Conservation (phyloP, 2,329 filamentous ascomycete genomes). For the Orbilia oligospora region DNA sequence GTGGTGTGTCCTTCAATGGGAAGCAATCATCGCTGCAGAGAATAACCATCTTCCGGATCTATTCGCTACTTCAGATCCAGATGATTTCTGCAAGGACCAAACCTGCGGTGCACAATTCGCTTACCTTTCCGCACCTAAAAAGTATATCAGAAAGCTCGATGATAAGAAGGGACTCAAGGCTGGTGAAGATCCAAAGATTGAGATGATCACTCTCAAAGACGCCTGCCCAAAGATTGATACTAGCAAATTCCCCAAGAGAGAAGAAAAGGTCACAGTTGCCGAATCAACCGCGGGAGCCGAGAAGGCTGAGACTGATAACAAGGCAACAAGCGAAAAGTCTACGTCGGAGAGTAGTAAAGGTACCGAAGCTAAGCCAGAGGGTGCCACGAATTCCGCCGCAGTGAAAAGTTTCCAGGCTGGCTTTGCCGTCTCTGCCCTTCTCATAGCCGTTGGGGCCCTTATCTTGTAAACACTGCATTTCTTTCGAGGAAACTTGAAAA, state of each 20-base stretch:
- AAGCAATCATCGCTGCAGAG: slow-evolving; percentile 8
- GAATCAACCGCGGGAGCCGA: slow-evolving; percentile 11
- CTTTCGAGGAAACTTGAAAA: not conserved
- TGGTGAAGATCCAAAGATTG: not conserved
- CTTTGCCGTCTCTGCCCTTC: slow-evolving; percentile 36
- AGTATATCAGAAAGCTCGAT: slow-evolving; percentile 14
- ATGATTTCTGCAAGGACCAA: slow-evolving; percentile 39
- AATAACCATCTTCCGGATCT: not conserved
- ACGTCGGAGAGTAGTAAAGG: not conserved
- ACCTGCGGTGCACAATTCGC: slow-evolving; percentile 43
- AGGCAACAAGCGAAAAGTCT: slow-evolving; percentile 3
- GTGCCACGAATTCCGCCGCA: slow-evolving; percentile 17
- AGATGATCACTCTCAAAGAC: slow-evolving; percentile 25
- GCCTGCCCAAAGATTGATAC: slow-evolving; percentile 43
- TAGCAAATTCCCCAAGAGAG: slow-evolving; percentile 47
- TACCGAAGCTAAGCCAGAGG: not conserved
- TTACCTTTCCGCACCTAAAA: slow-evolving; percentile 37
- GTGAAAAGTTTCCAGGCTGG: slow-evolving; percentile 6
- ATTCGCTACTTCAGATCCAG: slow-evolving; percentile 10
- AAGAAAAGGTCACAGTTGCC: slow-evolving; percentile 5
- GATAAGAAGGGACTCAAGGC: not conserved
- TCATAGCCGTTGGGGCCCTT: slow-evolving; percentile 34
- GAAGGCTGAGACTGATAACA: slow-evolving; percentile 9
- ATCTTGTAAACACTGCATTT: not conserved
- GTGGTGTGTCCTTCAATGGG: slow-evolving; percentile 38